Percentiles rank a stretch among this genome's conserved stretches.
Evolutionary conservation across 1,284 basidiomycete species (phyloP).

Genomic region (Ceratobasidium sp.): DNA sequence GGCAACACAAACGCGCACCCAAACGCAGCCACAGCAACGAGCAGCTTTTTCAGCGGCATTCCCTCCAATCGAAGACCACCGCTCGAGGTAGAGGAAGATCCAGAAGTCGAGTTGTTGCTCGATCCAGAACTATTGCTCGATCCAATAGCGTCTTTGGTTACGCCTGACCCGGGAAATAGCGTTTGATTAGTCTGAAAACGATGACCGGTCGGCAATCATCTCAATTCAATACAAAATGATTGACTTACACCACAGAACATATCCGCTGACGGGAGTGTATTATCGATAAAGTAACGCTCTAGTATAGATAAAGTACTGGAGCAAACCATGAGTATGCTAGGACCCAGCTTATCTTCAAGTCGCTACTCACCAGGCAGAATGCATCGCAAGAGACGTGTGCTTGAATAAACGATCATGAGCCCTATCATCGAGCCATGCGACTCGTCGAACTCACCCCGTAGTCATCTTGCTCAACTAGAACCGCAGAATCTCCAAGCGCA

Average conservation of each 20-base stretch:
- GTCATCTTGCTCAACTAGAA: constrained; percentile 29
- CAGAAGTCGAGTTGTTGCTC: too few species aligned
- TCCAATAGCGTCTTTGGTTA: background rate
- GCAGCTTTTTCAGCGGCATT: too few species aligned
- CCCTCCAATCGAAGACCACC: too few species aligned
- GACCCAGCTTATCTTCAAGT: background rate
- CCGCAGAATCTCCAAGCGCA: constrained; percentile 19
- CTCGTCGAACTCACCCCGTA: constrained; percentile 3
- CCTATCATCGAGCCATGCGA: too few species aligned
- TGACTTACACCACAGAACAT: constrained; percentile 23
- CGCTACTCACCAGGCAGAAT: constrained; percentile 10
- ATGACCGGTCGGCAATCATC: background rate
- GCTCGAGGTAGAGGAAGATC: too few species aligned
- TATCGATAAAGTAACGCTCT: background rate
- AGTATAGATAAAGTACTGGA: background rate
- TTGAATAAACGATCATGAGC: background rate
- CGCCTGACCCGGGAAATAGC: background rate
- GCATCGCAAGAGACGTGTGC: constrained; percentile 23
- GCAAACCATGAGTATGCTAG: background rate
- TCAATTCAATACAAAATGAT: background rate
- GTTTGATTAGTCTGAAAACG: background rate
- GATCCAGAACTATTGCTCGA: too few species aligned
- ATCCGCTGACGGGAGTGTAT: background rate
- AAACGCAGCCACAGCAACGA: too few species aligned
- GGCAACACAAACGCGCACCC: too few species aligned